Conservation (phyloP, 2,329 filamentous ascomycete species). For the Mollisiaceae sp. region DNA sequence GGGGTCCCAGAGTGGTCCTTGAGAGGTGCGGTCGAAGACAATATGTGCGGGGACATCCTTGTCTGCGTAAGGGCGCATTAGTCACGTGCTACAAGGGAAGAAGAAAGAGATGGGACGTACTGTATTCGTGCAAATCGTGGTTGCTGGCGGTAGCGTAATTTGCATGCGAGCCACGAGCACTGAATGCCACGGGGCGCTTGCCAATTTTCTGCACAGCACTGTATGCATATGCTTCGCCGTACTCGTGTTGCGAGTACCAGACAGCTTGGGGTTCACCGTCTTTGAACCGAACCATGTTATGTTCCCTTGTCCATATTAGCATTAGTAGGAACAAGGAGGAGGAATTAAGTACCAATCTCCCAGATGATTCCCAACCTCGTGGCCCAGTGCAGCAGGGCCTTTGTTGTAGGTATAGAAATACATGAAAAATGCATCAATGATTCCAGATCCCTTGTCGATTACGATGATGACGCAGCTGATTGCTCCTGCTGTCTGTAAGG, state of each 20-base stretch:
- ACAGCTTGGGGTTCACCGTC: slow-evolving; percentile 80
- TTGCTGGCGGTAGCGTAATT: slow-evolving; percentile 70
- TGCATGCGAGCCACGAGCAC: slow-evolving; percentile 70
- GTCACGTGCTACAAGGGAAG: not conserved
- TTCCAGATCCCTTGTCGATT: slow-evolving; percentile 63
- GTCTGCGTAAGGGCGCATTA: slow-evolving; percentile 38
- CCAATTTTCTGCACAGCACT: slow-evolving; percentile 83
- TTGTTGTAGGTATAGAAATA: slow-evolving; percentile 40
- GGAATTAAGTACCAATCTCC: slow-evolving; percentile 56
- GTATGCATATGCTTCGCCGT: slow-evolving; percentile 85
- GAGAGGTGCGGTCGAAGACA: slow-evolving; percentile 63
- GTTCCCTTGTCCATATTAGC: slow-evolving; percentile 57
- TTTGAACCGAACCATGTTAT: slow-evolving; percentile 87
- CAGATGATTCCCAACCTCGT: slow-evolving; percentile 51
- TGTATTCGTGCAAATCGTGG: slow-evolving; percentile 66
- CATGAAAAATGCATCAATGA: slow-evolving; percentile 39
- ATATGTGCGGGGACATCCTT: slow-evolving; percentile 54
- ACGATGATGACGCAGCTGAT: slow-evolving; percentile 70
- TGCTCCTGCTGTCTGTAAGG: slow-evolving; percentile 49
- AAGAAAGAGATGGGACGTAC: slow-evolving; percentile 59
- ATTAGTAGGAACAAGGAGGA: not conserved
- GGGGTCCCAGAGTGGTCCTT: slow-evolving; percentile 73
- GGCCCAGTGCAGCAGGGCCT: slow-evolving; percentile 29
- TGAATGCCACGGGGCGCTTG: slow-evolving; percentile 69
- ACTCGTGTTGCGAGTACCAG: slow-evolving; percentile 90